phyloP scores from a whole-genome alignment of 495 filamentous ascomycete genomes.

The Beverwykella pulmonaria region DNA sequence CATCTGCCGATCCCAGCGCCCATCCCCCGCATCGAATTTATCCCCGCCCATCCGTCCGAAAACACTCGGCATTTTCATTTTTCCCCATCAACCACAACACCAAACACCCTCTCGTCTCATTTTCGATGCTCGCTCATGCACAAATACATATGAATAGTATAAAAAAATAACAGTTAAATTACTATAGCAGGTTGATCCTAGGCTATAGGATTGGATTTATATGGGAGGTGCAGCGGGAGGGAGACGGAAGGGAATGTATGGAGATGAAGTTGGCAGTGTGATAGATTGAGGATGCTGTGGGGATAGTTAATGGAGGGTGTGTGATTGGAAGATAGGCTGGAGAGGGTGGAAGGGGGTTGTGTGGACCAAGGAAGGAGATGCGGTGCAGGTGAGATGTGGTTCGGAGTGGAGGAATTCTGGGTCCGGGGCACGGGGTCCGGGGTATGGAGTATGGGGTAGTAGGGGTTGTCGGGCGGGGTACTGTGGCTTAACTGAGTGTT shows the following conservation, averaged over 20 bases:
- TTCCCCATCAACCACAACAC: background rate
- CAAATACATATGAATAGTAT: conserved; percentile 9
- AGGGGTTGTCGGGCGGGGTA: background rate
- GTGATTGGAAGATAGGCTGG: no score
- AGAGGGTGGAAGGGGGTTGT: background rate
- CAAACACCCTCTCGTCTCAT: background rate
- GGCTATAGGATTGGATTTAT: conserved; percentile 17
- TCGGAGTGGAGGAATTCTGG: background rate
- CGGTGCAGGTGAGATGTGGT: background rate
- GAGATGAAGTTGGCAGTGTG: no score
- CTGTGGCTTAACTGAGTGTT: background rate
- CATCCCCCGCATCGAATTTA: conserved; percentile 17
- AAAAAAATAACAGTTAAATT: conserved; percentile 22
- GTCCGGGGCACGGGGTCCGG: no score
- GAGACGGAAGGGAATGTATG: background rate
- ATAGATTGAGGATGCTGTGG: no score
- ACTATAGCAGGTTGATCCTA: conserved; percentile 12
- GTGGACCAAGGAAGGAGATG: background rate
- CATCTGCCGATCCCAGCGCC: background rate
- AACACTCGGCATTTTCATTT: background rate
- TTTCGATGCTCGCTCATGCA: background rate
- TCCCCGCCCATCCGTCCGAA: conserved; percentile 5
- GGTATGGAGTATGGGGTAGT: background rate
- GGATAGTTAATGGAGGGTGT: no score
- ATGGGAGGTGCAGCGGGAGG: conserved; percentile 4